phyloP scores from a whole-genome alignment of 2,329 filamentous ascomycete species.

The Xylariaceae sp. region DNA sequence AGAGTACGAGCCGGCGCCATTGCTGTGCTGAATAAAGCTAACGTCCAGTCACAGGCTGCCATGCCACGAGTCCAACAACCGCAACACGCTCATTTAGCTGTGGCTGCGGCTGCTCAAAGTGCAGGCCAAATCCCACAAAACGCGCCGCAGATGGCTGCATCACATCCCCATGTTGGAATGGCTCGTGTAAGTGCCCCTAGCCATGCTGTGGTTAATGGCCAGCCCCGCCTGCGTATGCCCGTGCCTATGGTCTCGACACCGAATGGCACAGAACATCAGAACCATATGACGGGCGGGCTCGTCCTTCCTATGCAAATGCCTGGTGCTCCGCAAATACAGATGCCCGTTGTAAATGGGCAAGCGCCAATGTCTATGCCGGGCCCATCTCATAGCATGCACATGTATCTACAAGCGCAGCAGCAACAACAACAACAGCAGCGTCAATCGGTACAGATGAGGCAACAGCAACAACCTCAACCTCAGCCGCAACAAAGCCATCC shows the following conservation, averaged over 20 bases:
- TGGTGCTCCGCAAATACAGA: conserved; percentile 63
- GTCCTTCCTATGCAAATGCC: conserved; percentile 56
- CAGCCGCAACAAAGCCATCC: conserved; percentile 22
- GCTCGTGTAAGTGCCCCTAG: conserved; percentile 41
- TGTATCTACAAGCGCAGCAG: conserved; percentile 59
- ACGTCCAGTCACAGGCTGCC: conserved; percentile 34
- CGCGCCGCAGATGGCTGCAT: conserved; percentile 33
- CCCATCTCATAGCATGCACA: conserved; percentile 44
- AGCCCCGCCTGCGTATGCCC: conserved; percentile 47
- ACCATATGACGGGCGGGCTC: conserved; percentile 47
- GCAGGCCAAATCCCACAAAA: conserved; percentile 34
- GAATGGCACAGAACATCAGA: conserved; percentile 43
- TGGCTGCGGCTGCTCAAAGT: conserved; percentile 37
- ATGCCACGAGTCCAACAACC: conserved; percentile 43
- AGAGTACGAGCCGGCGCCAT: conserved; percentile 42
- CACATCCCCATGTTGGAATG: conserved; percentile 33
- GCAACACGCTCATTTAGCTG: conserved; percentile 42
- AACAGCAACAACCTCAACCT: conserved; percentile 33
- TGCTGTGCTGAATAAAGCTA: conserved; percentile 25
- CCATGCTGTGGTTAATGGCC: conserved; percentile 42
- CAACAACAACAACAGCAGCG: conserved; percentile 57
- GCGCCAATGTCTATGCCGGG: conserved; percentile 54
- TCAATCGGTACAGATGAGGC: conserved; percentile 42
- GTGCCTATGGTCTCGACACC: conserved; percentile 45
- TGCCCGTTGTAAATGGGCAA: conserved; percentile 56